phyloP scores from a whole-genome alignment of 768 basidiomycete genomes.

The Leccinum olivaceopallidum region DNA sequence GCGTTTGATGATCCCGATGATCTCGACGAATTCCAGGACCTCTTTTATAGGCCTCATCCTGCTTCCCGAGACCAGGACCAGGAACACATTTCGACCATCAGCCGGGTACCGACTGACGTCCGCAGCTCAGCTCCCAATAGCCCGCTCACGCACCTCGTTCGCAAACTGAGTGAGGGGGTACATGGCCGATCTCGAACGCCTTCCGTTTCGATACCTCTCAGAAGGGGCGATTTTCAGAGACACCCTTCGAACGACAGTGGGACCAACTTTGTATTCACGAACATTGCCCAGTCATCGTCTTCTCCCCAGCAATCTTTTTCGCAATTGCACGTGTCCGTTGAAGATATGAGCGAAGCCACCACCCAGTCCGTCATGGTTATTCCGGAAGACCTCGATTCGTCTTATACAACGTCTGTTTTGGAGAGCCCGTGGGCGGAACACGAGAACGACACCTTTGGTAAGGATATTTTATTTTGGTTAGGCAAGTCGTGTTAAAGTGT shows the following conservation, averaged over 20 bases:
- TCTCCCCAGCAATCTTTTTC: constrained; percentile 14
- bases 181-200: too few species aligned
- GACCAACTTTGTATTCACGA: constrained; percentile 19
- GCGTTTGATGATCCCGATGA: constrained; percentile 62
- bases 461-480: not conserved
- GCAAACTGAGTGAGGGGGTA: too few species aligned
- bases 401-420: constrained; percentile 22
- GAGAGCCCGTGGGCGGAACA: constrained; percentile 9
- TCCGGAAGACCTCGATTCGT: constrained; percentile 31
- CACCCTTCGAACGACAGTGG: constrained; percentile 12
- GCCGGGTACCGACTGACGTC: constrained; percentile 32
- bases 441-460: constrained; percentile 36
- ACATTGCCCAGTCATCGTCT: constrained; percentile 19
- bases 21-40: constrained; percentile 70
- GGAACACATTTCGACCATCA: constrained; percentile 7
- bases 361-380: constrained; percentile 6
- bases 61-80: not conserved
- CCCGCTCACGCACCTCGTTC: constrained; percentile 38
- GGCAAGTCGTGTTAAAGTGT: not conserved
- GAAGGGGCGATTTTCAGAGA: too few species aligned
- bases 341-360: constrained; percentile 7
- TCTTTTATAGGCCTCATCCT: constrained; percentile 60
- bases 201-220: too few species aligned
- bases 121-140: constrained; percentile 34
- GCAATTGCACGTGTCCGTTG: constrained; percentile 8